Base-by-base conservation (phyloP, 106 monocot species). In the Dioscorea zingiberensis region DNA sequence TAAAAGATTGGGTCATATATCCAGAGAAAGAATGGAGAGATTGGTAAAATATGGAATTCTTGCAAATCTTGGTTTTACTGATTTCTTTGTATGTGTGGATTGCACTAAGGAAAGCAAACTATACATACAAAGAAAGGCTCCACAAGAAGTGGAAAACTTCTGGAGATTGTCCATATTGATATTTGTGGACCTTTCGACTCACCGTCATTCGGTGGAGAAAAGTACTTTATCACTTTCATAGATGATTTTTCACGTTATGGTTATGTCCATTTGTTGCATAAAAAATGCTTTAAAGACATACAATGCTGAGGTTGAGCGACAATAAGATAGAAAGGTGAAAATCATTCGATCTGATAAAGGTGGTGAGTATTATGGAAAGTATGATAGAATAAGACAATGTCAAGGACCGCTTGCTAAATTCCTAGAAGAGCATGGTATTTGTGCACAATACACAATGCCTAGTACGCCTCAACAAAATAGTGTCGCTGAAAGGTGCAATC, bases 361-460 rank as follows among this genome's bases (percentile, higher is more conserved):
- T 62, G 62, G 62, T 62, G 62, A 62, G n/a, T 62, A 30, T 38
- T 62, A 62, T 38, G 62, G 30, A 30, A 62, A 28, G 30, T 62
- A 38, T 62, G 21, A 4, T n/a, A 28, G 7, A 32, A 16, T 0
- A 30, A 16, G 32, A 62, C 62, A 62, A 62, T n/a, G n/a, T n/a
- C n/a, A n/a, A n/a, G n/a, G n/a, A n/a, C n/a, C n/a, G n/a, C n/a
- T n/a, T n/a, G n/a, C n/a, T 30, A 30, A 30, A 30, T 2, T 30
- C 7, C 7, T 30, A 3, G 2, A 7, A 30, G 7, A 30, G 30
- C 7, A 2, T 7, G 30, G 7, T 7, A 30, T 30, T 3, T 30
- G 30, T 30, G 30, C 30, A 30, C 30, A 30, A 30, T 30, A 30
- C 7, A 30, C 30, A 30, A 30, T 30, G 30, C 30, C 30, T 7